phyloP scores from a whole-genome alignment of 139 green algal species.

The Chlamydomonas eustigma region DNA sequence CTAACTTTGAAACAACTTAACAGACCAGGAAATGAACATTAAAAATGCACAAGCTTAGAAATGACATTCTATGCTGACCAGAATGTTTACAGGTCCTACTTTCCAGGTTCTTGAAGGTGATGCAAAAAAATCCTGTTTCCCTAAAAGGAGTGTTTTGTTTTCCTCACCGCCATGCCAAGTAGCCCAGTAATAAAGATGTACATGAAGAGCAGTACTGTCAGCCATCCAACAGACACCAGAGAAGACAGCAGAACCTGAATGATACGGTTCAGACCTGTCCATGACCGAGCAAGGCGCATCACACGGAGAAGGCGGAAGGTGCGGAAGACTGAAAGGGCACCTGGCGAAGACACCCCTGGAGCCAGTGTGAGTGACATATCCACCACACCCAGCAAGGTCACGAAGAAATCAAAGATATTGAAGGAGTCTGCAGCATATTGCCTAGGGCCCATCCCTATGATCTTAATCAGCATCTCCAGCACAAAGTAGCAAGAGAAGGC shows the following conservation, averaged over 20 bases:
- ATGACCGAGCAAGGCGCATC: slow-evolving; percentile 9
- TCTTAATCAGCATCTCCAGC: slow-evolving; percentile 2
- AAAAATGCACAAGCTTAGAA: no score
- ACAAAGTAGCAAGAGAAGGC: not conserved
- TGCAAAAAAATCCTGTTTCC: no score
- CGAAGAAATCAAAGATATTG: slow-evolving; percentile 6
- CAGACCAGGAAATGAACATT: no score
- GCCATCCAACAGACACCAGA: no score
- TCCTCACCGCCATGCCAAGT: slow-evolving; percentile 34
- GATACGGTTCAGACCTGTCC: slow-evolving; percentile 14
- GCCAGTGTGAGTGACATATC: slow-evolving; percentile 7
- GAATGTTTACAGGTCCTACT: no score
- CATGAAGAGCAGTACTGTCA: slow-evolving; percentile 15
- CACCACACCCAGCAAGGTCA: not conserved
- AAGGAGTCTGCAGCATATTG: not conserved
- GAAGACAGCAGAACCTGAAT: not conserved
- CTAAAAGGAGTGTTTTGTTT: no score
- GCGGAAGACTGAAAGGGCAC: not conserved
- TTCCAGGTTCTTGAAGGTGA: no score
- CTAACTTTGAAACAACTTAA: no score
- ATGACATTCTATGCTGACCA: no score
- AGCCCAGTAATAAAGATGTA: slow-evolving; percentile 27
- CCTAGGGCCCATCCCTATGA: not conserved
- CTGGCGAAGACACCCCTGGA: not conserved
- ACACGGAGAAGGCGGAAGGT: not conserved